phyloP scores from a whole-genome alignment of 192 early-diverging fungal genomes.

The Coemansia sp. region DNA sequence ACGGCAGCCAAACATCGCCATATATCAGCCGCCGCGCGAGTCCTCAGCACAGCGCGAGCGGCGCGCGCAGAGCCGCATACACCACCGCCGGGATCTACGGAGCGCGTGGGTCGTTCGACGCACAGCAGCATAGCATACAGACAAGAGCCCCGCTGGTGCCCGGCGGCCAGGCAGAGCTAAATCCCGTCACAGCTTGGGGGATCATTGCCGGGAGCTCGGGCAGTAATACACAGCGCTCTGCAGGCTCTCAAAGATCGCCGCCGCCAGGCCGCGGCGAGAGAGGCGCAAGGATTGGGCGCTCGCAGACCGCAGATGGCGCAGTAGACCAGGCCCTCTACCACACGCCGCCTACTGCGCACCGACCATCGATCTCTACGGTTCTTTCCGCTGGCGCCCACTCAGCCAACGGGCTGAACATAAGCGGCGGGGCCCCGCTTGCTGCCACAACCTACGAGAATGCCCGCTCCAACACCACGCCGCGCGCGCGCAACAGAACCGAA shows the following conservation, averaged over 20 bases:
- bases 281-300: slow-evolving; percentile 6
- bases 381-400: slow-evolving; percentile 13
- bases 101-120: slow-evolving; percentile 10
- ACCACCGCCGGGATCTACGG: not conserved
- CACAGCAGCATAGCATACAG: slow-evolving; percentile 2
- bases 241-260: slow-evolving; percentile 4
- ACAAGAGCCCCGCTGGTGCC: not conserved
- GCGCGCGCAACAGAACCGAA: not conserved
- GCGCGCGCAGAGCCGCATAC: not conserved
- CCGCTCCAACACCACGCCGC: slow-evolving; percentile 1
- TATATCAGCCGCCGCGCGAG: not conserved
- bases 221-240: slow-evolving; percentile 6
- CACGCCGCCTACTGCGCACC: slow-evolving; percentile 42
- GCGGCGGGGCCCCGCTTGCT: slow-evolving; percentile 1
- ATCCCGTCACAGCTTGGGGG: slow-evolving; percentile 33
- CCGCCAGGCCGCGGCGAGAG: slow-evolving; percentile 19
- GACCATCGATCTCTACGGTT: slow-evolving; percentile 39
- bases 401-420: slow-evolving; percentile 3
- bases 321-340: slow-evolving; percentile 15
- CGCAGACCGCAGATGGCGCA: slow-evolving; percentile 15
- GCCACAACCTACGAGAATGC: not conserved
- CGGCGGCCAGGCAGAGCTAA: slow-evolving; percentile 29
- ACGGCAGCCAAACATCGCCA: not conserved
- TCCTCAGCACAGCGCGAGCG: not conserved
- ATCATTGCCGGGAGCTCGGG: slow-evolving; percentile 13